Base-by-base conservation (phyloP, 169 alveolate species). In the Blepharisma undulans region DNA sequence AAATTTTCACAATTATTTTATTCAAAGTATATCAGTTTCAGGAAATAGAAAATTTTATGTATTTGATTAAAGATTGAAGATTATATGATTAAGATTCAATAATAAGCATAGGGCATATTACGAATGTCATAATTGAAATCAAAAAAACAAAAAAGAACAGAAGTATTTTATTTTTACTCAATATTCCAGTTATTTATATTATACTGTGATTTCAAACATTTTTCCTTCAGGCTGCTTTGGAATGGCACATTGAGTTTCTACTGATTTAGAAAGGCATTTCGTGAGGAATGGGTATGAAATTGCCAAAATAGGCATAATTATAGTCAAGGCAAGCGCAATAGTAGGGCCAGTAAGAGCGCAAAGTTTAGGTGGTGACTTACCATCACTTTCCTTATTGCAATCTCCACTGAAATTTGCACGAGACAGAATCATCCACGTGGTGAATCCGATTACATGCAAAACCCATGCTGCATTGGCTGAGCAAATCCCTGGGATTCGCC, bases 321-420 rank as follows among this genome's bases (percentile, higher is more conserved):
- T 25, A 2, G 34, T 14, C 29, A 78, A 21, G 16, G 16, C 10
- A 1, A 78, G 29, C 7, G 61, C 86, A 78, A 78, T 27, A 29
- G 29, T 78, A 25, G 86, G 86, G 29, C 86, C 86, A 78, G 34
- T 78, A 21, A 29, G 60, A 27, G 86, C 86, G 34, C 86, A 78
- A 29, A 78, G 29, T 32, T 25, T 32, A 29, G 86, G 86, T 6
- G 86, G 71, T 78, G 29, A 21, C 18, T 78, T 34, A 6, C 86
- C 86, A 78, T 78, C 86, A 78, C 29, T 78, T 21, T 27, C 61
- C 25, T 78, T 32, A 4, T 78, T 34, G 60, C 86, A 78, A 14
- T 78, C 86, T 29, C 86, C 86, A 29, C 34, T 32, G 60, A 78
- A 78, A 14, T 32, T 78, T 29, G 66, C 71, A 22, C 34, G 29